Conservation (phyloP, 2,329 filamentous ascomycete species). For the Sporothrix pallida region DNA sequence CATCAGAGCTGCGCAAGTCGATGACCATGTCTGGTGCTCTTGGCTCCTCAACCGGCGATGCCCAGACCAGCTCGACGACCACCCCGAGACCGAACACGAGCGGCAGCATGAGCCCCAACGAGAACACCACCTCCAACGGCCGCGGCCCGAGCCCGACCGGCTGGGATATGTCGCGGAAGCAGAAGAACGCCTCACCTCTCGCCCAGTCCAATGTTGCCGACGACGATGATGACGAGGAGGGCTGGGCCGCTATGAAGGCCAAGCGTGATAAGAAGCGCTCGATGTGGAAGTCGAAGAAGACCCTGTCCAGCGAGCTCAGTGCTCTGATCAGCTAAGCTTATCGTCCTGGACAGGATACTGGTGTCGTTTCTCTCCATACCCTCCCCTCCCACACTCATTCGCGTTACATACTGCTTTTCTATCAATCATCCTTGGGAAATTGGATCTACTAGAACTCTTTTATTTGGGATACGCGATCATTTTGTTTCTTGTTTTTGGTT, state of each 20-base stretch:
- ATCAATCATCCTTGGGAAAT: neutral
- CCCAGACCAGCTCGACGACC: constrained; percentile 34
- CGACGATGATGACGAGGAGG: constrained; percentile 66
- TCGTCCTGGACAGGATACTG: too few species aligned
- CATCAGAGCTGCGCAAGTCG: constrained; percentile 46
- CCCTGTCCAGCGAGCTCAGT: constrained; percentile 54
- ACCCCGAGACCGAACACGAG: constrained; percentile 22
- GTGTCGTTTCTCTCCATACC: neutral
- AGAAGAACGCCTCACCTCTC: constrained; percentile 48
- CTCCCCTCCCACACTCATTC: neutral
- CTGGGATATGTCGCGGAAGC: constrained; percentile 43
- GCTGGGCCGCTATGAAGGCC: constrained; percentile 72
- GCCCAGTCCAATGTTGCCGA: constrained; percentile 50
- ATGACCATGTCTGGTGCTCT: constrained; percentile 53
- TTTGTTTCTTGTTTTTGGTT: constrained; percentile 30
- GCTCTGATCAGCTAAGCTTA: constrained; percentile 51
- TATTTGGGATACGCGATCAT: neutral
- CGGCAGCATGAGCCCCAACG: constrained; percentile 28
- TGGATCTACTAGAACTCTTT: constrained; percentile 21
- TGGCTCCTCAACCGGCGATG: constrained; percentile 23
- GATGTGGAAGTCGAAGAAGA: constrained; percentile 69
- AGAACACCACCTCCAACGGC: constrained; percentile 14
- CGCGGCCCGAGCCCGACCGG: constrained; percentile 31
- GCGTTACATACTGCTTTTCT: neutral
- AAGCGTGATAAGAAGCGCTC: constrained; percentile 72